Evolutionary conservation across 108 stramenopile genomes (phyloP).

Genomic region (Schizochytrium sp.): DNA sequence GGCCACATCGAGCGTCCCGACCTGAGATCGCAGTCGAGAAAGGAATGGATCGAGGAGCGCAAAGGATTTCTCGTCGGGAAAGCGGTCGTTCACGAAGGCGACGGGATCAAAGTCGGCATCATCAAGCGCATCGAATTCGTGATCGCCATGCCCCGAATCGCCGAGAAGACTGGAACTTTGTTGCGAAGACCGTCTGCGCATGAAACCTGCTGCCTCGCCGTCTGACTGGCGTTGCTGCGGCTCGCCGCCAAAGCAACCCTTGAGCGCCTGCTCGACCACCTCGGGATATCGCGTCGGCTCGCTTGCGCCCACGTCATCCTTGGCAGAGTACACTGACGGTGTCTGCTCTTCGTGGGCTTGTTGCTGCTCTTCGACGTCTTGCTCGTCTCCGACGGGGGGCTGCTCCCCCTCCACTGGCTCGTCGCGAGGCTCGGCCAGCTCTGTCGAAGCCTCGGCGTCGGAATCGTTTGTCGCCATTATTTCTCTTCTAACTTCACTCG

Average conservation of each 20-base stretch:
- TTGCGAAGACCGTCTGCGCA: slow-evolving; percentile 46
- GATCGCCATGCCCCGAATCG: background rate
- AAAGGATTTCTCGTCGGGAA: slow-evolving; percentile 43
- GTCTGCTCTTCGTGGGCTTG: no score
- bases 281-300: background rate
- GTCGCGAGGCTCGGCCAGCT: no score
- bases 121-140: background rate
- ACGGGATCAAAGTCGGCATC: slow-evolving; percentile 42
- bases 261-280: background rate
- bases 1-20: slow-evolving; percentile 40
- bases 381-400: no score
- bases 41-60: slow-evolving; percentile 49
- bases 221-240: background rate
- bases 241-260: background rate
- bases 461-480: no score
- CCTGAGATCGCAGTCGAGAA: slow-evolving; percentile 26
- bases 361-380: no score
- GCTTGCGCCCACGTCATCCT: no score
- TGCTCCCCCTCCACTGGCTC: no score
- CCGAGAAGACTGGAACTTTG: background rate
- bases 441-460: no score
- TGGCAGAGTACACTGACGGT: no score
- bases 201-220: slow-evolving; percentile 64
- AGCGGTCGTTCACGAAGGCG: slow-evolving; percentile 46
- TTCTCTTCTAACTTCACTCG: no score